Conservation (phyloP, 2,329 filamentous ascomycete genomes). For the Alternaria conjuncta region DNA sequence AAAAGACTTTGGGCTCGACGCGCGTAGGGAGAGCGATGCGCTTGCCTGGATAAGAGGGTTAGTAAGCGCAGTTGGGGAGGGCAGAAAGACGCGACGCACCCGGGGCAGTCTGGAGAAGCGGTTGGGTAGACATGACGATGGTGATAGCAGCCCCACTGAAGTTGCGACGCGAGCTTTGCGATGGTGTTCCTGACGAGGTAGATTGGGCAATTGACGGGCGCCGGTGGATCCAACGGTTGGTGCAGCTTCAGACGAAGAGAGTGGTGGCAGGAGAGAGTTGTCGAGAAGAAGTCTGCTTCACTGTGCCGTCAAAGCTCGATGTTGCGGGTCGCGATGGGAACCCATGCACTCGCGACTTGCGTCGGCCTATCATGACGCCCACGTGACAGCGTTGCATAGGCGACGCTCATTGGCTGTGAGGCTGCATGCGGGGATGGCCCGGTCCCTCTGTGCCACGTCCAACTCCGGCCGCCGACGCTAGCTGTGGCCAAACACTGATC, state of each 20-base stretch:
- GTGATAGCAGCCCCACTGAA: conserved; percentile 17
- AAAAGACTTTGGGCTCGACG: conserved; percentile 99
- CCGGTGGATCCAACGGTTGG: not conserved
- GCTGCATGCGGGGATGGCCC: not conserved
- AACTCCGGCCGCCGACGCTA: conserved; percentile 15
- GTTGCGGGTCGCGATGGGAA: conserved; percentile 7
- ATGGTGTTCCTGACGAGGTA: not conserved
- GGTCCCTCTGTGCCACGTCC: not conserved
- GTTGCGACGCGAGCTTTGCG: conserved; percentile 15
- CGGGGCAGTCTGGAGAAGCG: conserved; percentile 90
- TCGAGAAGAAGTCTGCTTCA: not conserved
- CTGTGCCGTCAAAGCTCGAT: conserved; percentile 3
- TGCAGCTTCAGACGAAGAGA: conserved; percentile 15
- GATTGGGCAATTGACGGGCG: conserved; percentile 13
- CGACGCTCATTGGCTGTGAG: conserved; percentile 5
- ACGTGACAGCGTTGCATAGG: conserved; percentile 28
- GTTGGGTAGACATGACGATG: conserved; percentile 86
- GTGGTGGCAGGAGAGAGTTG: not conserved
- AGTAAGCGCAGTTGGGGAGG: not conserved
- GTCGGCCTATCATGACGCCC: conserved; percentile 34
- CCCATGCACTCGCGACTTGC: conserved; percentile 7
- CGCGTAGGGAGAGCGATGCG: conserved; percentile 96
- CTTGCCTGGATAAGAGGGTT: conserved; percentile 71
- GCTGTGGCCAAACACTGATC: conserved; percentile 23
- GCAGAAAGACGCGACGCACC: conserved; percentile 61